A percentile compares a stretch with the other conserved stretches of the same genome.
These are phyloP conservation scores for Diaporthe sp. DNA, from an alignment of 2,329 filamentous ascomycete species.

Conservation along the genomic window DNA sequence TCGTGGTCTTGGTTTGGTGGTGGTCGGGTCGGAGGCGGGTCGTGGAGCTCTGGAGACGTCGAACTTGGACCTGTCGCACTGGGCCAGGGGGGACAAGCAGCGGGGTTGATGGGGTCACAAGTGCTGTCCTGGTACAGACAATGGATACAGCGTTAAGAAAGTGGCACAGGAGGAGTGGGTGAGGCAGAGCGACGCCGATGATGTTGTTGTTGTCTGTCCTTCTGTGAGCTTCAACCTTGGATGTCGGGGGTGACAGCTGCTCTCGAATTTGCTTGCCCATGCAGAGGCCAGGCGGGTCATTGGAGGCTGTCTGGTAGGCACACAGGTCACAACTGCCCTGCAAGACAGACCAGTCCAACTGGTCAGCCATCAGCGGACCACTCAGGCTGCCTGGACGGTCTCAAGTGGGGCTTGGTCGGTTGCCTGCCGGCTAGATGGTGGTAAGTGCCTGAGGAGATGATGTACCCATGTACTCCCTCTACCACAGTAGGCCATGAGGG, in stretches of 20 bases:
- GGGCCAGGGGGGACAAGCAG: conserved; percentile 20
- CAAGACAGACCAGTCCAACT: neutral
- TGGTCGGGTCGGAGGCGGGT: neutral
- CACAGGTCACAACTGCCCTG: neutral
- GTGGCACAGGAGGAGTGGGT: neutral
- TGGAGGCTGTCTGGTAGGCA: neutral
- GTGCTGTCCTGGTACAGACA: neutral
- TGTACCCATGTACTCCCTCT: neutral
- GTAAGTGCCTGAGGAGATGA: neutral
- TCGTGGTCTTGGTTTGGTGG: neutral
- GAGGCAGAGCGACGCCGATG: conserved; percentile 6
- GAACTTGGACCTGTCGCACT: conserved; percentile 23
- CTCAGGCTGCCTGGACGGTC: conserved; percentile 3
- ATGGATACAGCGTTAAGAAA: neutral
- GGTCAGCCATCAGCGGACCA: neutral
- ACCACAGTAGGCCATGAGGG: neutral
- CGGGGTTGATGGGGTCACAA: conserved; percentile 6
- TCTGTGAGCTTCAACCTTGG: conserved; percentile 12
- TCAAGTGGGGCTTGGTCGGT: neutral
- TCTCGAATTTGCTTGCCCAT: conserved; percentile 20
- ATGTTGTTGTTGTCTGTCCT: conserved; percentile 14
- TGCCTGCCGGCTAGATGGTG: conserved; percentile 3
- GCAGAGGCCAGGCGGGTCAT: conserved; percentile 3
- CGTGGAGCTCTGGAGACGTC: conserved; percentile 8
- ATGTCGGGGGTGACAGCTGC: conserved; percentile 7